Evolutionary conservation across 1,284 basidiomycete genomes (phyloP), one percentile per base, ranked within the genome.

Genomic region (Sparassis latifolia): DNA sequence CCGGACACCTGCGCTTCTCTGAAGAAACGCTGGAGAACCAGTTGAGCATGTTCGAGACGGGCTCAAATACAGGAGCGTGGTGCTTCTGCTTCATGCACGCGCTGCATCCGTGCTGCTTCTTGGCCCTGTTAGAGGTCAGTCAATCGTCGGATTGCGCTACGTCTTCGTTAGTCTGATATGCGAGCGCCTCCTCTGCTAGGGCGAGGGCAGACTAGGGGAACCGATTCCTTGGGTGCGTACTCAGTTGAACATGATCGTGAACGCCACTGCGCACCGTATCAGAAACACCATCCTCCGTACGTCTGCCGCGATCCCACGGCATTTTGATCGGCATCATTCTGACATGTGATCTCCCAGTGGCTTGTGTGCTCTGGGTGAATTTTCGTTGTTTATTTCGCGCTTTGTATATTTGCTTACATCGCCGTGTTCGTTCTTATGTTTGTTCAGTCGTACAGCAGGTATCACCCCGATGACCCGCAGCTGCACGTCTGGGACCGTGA

Each of bases 41-140:
- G 57, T 69, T 80, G 55, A 76, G 78, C 6, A 86, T 88, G 77
- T 84, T 88, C 59, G 85, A 87, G 61, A 88, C 86, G 7, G 77
- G 78, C 56, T 84, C 84, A 3, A 89, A 86, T 57, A 78, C 75
- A 20, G 82, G 85, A 45, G 84, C 86, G 7, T 90, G 87, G 88
- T 84, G 80, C 58, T 90, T 78, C 66, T 84, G 78, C 56, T 74
- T 75, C 61, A 84, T 88, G 73, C 87, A 89, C 62, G 72, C 80
- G 37, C 68, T 84, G 55, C 77, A 88, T 57, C 80, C 83, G 38
- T 82, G 82, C 50, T 79, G 78, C 56, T 70, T 76, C 33, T 69
- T 89, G 48, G 82, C 78, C n/a, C 62, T 89, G 33, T 75, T 78
- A 55, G 72, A 76, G 62, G 86, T 87, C 58, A 67, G 77, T 73